phyloP scores from a whole-genome alignment of 2,329 filamentous ascomycete species.

The Colletotrichum echinochloae region DNA sequence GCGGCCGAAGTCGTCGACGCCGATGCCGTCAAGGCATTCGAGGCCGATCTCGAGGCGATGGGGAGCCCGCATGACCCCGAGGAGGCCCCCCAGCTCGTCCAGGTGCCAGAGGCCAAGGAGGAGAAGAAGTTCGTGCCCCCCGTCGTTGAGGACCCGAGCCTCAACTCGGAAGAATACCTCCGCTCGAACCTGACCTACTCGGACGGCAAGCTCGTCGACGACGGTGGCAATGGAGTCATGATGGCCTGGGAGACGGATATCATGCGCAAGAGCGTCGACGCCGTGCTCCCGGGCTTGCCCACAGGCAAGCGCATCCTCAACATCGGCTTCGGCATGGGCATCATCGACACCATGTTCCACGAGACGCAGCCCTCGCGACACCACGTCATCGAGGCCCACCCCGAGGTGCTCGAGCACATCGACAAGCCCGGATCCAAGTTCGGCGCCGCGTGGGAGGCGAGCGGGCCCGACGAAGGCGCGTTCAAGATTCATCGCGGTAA shows the following conservation, averaged over 20 bases:
- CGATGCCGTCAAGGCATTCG: slow-evolving; percentile 48
- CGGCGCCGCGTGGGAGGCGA: slow-evolving; percentile 65
- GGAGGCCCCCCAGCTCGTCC: slow-evolving; percentile 45
- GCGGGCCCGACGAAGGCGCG: slow-evolving; percentile 71
- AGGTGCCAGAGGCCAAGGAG: slow-evolving; percentile 41
- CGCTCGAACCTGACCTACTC: slow-evolving; percentile 74
- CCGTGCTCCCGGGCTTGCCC: slow-evolving; percentile 60
- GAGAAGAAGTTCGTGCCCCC: slow-evolving; percentile 52
- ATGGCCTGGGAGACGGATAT: slow-evolving; percentile 93
- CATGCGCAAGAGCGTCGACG: slow-evolving; percentile 81
- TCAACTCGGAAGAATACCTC: slow-evolving; percentile 77
- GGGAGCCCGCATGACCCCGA: slow-evolving; percentile 45
- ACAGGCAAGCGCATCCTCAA: slow-evolving; percentile 79
- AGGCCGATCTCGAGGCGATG: slow-evolving; percentile 47
- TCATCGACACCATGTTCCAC: slow-evolving; percentile 83
- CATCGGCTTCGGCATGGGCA: slow-evolving; percentile 92
- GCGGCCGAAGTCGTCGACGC: slow-evolving; percentile 58
- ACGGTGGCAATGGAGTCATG: slow-evolving; percentile 87
- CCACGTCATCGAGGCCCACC: slow-evolving; percentile 90
- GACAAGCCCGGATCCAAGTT: slow-evolving; percentile 62
- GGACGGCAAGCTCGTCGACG: slow-evolving; percentile 76
- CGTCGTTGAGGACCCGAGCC: slow-evolving; percentile 55
- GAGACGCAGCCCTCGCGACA: slow-evolving; percentile 75
- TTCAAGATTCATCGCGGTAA: slow-evolving; percentile 78
- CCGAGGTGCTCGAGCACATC: slow-evolving; percentile 78